phyloP scores from a whole-genome alignment of 2,329 filamentous ascomycete species.

The Xylariaceae sp. region DNA sequence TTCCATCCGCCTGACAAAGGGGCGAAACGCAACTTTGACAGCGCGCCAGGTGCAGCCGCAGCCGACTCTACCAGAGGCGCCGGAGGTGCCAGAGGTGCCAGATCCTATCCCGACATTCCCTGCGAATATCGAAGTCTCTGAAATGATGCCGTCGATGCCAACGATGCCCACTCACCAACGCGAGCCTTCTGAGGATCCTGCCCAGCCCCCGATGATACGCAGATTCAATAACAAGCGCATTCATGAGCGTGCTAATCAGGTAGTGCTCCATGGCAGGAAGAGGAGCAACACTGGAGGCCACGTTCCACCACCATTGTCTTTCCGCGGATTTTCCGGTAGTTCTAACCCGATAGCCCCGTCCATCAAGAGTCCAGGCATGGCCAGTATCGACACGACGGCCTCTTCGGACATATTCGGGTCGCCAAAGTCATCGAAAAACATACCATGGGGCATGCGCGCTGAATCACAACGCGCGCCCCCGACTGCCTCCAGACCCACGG shows the following conservation, averaged over 20 bases:
- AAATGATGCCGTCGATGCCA: conserved; percentile 30
- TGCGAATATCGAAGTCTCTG: conserved; percentile 30
- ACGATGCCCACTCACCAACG: conserved; percentile 39
- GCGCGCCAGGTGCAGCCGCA: conserved; percentile 30
- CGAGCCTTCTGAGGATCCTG: conserved; percentile 53
- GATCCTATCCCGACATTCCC: conserved; percentile 16
- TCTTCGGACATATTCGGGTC: conserved; percentile 56
- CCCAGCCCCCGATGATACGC: conserved; percentile 67
- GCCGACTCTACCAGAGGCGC: conserved; percentile 11
- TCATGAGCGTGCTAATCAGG: conserved; percentile 41
- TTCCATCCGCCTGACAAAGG: conserved; percentile 84
- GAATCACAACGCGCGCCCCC: conserved; percentile 51
- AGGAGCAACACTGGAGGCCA: conserved; percentile 83
- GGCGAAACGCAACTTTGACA: conserved; percentile 45
- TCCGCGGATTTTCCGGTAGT: conserved; percentile 71
- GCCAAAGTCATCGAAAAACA: conserved; percentile 44
- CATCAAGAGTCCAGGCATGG: conserved; percentile 53
- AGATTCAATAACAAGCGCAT: conserved; percentile 56
- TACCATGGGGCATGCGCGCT: conserved; percentile 43
- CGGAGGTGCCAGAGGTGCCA: conserved; percentile 15
- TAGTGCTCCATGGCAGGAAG: conserved; percentile 66
- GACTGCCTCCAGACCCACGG: conserved; percentile 44
- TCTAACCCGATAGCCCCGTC: conserved; percentile 41
- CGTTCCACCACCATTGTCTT: conserved; percentile 62
- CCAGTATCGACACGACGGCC: conserved; percentile 52